These are phyloP conservation scores for Cynara cardunculus DNA, from an alignment of 129 eudicot species.

Conservation along the genomic window DNA sequence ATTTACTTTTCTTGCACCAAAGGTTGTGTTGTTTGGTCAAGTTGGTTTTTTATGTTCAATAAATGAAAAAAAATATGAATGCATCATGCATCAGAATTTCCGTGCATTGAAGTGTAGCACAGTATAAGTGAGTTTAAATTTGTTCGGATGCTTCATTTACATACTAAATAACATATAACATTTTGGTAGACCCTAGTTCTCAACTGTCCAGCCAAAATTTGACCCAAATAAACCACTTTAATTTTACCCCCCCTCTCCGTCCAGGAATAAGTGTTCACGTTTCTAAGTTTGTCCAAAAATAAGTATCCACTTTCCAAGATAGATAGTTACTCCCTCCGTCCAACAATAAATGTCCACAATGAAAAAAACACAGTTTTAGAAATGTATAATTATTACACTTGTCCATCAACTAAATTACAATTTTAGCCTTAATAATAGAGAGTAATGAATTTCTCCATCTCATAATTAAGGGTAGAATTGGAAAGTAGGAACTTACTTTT, in stretches of 20 bases:
- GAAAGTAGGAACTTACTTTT: not conserved
- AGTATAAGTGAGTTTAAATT: not conserved
- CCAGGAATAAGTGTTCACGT: not conserved
- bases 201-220: not conserved
- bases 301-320: too few relatives aligned
- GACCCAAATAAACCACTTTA: not conserved
- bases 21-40: too few relatives aligned
- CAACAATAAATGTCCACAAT: not conserved
- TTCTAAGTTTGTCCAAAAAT: not conserved
- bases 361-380: not conserved
- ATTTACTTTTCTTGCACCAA: too few relatives aligned
- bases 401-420: not conserved
- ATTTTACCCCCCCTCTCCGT: too few relatives aligned
- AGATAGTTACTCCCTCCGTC: too few relatives aligned
- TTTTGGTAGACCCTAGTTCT: not conserved
- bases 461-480: not conserved
- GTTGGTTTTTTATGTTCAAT: too few relatives aligned
- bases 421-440: not conserved
- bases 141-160: too few relatives aligned
- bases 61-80: too few relatives aligned
- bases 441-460: not conserved
- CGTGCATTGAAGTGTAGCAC: not conserved
- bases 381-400: too few relatives aligned
- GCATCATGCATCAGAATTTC: too few relatives aligned
- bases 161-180: too few relatives aligned